Evolutionary conservation across 2,329 filamentous ascomycete genomes (phyloP).

Genomic region (Alternaria triticimaculans): DNA sequence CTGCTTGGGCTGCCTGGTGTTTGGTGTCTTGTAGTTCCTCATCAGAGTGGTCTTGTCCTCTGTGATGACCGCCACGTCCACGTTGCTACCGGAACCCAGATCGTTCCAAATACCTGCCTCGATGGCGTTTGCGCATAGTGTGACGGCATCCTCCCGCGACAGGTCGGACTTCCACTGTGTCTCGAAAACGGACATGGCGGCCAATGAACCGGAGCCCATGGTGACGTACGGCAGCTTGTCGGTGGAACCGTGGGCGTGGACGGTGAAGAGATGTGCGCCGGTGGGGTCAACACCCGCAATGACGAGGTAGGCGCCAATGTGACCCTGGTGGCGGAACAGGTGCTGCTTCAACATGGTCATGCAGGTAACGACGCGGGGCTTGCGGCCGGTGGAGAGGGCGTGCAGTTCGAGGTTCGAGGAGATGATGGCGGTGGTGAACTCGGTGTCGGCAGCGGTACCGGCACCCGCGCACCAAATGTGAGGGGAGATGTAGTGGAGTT

Average conservation of each 20-base stretch:
- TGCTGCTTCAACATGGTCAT: constrained; percentile 99
- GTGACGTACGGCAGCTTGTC: constrained; percentile 99
- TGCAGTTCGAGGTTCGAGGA: constrained; percentile 98
- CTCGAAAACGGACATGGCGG: constrained; percentile 98
- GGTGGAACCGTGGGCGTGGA: constrained; percentile 96
- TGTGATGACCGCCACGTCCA: constrained; percentile 95
- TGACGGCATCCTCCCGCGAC: constrained; percentile 80
- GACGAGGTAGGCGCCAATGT: constrained; percentile 97
- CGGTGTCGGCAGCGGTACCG: constrained; percentile 96
- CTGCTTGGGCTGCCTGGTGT: constrained; percentile 88
- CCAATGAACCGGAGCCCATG: constrained; percentile 95
- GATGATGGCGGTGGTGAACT: constrained; percentile 98
- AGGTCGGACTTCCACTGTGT: constrained; percentile 87
- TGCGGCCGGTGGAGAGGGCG: constrained; percentile 92
- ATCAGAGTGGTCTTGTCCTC: constrained; percentile 92
- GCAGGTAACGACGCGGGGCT: constrained; percentile 96
- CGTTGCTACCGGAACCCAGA: constrained; percentile 93
- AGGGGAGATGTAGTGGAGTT: constrained; percentile 97
- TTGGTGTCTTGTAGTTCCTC: constrained; percentile 92
- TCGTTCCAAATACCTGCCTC: constrained; percentile 99
- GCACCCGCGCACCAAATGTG: constrained; percentile 99
- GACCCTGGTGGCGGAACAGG: constrained; percentile 96
- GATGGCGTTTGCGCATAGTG: constrained; percentile 84
- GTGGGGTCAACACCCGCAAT: constrained; percentile 97
- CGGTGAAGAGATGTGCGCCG: constrained; percentile 93